Evolutionary conservation across 2,329 filamentous ascomycete genomes (phyloP).

Genomic region (Ploettnerulaceae sp.): DNA sequence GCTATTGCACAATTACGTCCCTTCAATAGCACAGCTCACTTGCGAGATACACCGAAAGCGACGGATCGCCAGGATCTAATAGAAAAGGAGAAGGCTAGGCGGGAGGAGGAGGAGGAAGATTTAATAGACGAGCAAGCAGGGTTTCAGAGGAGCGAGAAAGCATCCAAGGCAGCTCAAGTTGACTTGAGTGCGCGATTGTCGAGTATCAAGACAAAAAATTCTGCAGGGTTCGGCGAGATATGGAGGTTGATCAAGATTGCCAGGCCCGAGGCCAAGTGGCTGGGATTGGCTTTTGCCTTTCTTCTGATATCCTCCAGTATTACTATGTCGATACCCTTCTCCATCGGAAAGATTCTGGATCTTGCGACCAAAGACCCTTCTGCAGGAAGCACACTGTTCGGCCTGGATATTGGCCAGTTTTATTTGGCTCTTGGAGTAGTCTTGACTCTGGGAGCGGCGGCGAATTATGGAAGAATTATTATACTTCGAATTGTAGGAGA

Average conservation of each 20-base stretch:
- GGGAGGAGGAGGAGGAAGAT: conserved; percentile 41
- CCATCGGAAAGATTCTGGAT: conserved; percentile 92
- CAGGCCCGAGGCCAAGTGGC: conserved; percentile 72
- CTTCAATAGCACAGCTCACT: conserved; percentile 26
- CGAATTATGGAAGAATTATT: conserved; percentile 92
- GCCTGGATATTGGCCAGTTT: conserved; percentile 80
- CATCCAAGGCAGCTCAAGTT: conserved; percentile 78
- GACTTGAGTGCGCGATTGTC: conserved; percentile 84
- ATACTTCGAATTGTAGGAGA: conserved; percentile 92
- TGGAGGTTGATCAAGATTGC: conserved; percentile 87
- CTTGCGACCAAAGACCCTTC: conserved; percentile 70
- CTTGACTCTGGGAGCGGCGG: conserved; percentile 75
- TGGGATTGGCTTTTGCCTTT: conserved; percentile 75
- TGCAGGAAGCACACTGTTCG: conserved; percentile 70
- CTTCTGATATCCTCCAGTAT: conserved; percentile 86
- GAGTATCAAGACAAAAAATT: conserved; percentile 61
- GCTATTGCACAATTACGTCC: conserved; percentile 29
- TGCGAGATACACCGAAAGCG: conserved; percentile 22
- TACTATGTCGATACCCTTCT: conserved; percentile 95
- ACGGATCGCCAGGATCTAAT: conserved; percentile 33
- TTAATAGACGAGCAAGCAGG: conserved; percentile 48
- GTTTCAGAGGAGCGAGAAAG: conserved; percentile 75
- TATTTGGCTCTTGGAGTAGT: conserved; percentile 74
- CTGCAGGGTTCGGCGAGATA: conserved; percentile 68
- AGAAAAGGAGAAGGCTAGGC: conserved; percentile 35